Evolutionary conservation across 139 green algal genomes (phyloP).

Genomic region (Coccomyxa sp.): DNA sequence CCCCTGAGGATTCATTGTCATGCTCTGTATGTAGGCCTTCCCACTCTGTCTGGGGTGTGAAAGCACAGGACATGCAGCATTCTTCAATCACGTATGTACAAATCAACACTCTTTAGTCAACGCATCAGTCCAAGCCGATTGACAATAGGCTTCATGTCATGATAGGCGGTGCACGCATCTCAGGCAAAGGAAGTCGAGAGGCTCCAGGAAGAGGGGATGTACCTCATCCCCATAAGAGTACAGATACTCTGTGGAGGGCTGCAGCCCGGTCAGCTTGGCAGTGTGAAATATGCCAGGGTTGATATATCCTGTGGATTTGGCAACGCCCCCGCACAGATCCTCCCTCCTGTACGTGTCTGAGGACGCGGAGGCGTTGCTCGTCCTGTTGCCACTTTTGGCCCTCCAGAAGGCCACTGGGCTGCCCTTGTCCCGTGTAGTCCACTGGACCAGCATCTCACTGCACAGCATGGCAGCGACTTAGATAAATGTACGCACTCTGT

Average conservation of each 20-base stretch:
- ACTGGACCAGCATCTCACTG: constrained; percentile 62
- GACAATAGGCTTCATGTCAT: too few relatives aligned
- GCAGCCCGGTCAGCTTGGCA: constrained; percentile 46
- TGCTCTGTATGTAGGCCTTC: too few relatives aligned
- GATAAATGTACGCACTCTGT: too few relatives aligned
- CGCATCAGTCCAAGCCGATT: too few relatives aligned
- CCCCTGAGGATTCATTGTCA: too few relatives aligned
- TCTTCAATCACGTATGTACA: too few relatives aligned
- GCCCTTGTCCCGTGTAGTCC: constrained; percentile 39
- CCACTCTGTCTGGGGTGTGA: too few relatives aligned
- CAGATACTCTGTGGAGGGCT: constrained; percentile 43
- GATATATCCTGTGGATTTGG: constrained; percentile 48
- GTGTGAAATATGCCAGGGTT: constrained; percentile 54
- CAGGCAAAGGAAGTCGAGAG: neutral
- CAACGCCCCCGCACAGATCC: constrained; percentile 21
- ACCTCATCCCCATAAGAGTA: constrained; percentile 62
- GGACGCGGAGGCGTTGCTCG: constrained; percentile 1
- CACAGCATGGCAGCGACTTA: too few relatives aligned
- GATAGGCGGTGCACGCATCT: too few relatives aligned
- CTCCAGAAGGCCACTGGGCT: constrained; percentile 42
- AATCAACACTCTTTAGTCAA: too few relatives aligned
- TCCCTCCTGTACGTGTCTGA: constrained; percentile 37
- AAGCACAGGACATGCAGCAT: too few relatives aligned
- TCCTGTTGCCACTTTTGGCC: constrained; percentile 12
- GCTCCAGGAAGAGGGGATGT: neutral